Conservation (phyloP, 106 monocot species). For the Allium sativum region DNA sequence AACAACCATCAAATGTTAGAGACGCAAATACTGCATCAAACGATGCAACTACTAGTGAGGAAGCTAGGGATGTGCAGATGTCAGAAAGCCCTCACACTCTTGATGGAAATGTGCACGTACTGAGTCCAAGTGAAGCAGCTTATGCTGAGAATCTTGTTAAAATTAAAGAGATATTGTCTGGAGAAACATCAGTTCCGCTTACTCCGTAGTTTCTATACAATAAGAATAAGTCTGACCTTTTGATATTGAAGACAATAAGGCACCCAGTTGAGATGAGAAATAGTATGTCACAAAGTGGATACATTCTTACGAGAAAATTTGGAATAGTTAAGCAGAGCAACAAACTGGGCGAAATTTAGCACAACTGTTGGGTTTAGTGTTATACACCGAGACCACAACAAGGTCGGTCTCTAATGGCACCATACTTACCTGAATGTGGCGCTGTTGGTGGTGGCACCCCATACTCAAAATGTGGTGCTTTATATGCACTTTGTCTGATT, state of each 20-base stretch:
- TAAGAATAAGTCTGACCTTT: slow-evolving; percentile 96
- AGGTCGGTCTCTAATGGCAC: slow-evolving; percentile 96
- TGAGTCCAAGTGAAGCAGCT: slow-evolving; percentile 48
- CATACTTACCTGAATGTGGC: slow-evolving; percentile 95
- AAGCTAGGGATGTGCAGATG: slow-evolving; percentile 40
- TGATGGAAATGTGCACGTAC: slow-evolving; percentile 17
- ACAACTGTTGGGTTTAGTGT: slow-evolving; percentile 96
- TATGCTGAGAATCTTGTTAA: slow-evolving; percentile 56
- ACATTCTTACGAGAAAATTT: slow-evolving; percentile 96
- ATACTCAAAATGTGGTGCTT: slow-evolving; percentile 98
- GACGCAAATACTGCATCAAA: slow-evolving; percentile 11
- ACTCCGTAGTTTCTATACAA: slow-evolving; percentile 90
- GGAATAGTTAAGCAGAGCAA: slow-evolving; percentile 98
- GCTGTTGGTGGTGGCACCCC: slow-evolving; percentile 78
- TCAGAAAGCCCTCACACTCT: slow-evolving; percentile 20
- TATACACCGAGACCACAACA: slow-evolving; percentile 95
- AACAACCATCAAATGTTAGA: slow-evolving; percentile 4
- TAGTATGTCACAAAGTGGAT: slow-evolving; percentile 97
- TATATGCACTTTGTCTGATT: slow-evolving; percentile 94
- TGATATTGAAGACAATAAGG: slow-evolving; percentile 94
- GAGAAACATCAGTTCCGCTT: slow-evolving; percentile 81
- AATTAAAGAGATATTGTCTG: slow-evolving; percentile 80
- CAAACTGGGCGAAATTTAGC: slow-evolving; percentile 99
- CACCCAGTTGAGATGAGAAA: slow-evolving; percentile 99
- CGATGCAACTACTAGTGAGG: slow-evolving; percentile 8